A percentile compares a stretch with the other conserved stretches of the same genome.
These are phyloP conservation scores for Vitis amurensis DNA, from an alignment of 164 flowering plant genomes.

Conservation along the genomic window DNA sequence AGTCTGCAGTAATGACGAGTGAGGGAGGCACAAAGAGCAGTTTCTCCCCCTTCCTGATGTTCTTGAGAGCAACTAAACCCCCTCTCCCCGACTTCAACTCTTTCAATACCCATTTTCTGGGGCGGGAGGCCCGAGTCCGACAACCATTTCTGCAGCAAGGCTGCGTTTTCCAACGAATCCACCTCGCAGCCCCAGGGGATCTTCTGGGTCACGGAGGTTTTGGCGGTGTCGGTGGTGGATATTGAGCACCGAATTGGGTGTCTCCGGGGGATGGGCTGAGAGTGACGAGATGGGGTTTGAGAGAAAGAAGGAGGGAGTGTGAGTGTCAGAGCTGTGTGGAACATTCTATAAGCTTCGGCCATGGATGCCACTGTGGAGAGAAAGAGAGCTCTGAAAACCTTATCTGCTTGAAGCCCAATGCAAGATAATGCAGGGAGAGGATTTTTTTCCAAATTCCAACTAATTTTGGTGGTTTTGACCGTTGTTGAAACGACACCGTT, in stretches of 20 bases:
- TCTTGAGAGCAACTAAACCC: constrained; percentile 88
- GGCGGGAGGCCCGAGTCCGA: constrained; percentile 70
- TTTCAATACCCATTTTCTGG: constrained; percentile 79
- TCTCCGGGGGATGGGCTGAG: background rate
- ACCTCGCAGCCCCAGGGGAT: constrained; percentile 89
- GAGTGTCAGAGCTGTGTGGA: constrained; percentile 24
- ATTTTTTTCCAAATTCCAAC: too few relatives aligned
- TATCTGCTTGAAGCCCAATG: constrained; percentile 4
- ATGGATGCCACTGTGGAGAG: constrained; percentile 28
- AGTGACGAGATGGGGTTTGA: constrained; percentile 5
- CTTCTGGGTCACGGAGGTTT: constrained; percentile 10
- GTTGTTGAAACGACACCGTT: background rate
- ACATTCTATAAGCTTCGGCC: constrained; percentile 57
- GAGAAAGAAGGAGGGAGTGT: constrained; percentile 36
- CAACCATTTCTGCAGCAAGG: constrained; percentile 73
- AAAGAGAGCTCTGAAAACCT: constrained; percentile 5
- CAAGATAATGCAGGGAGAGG: background rate
- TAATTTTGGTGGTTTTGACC: constrained; percentile 1
- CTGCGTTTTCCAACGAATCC: constrained; percentile 82
- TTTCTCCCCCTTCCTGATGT: constrained; percentile 87
- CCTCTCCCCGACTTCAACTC: constrained; percentile 85
- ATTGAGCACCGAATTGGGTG: constrained; percentile 48
- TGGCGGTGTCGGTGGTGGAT: constrained; percentile 33
- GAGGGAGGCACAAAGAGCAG: constrained; percentile 91
- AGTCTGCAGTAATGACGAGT: constrained; percentile 72